Evolutionary conservation across 2,329 filamentous ascomycete species (phyloP), one percentile per base, ranked within the genome.

Genomic region (Xylariales sp.): DNA sequence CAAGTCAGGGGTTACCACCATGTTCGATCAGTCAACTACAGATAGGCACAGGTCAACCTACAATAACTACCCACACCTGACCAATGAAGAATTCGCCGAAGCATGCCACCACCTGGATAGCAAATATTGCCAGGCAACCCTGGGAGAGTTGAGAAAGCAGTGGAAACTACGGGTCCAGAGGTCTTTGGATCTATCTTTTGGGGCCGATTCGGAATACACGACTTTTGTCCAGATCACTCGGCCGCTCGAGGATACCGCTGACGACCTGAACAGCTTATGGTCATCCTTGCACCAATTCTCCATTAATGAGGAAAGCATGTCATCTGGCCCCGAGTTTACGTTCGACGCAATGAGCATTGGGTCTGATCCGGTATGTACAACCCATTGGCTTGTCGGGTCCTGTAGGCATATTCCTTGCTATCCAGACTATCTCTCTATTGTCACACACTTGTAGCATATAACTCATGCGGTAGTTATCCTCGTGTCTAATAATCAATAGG

Each of bases 81-180:
- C 62, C 10, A 52, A 62, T 10, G 70, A 77, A 28, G 82, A 87
- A 53, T 88, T 88, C 46, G 61, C 74, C 37, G 71, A 78, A 52
- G 76, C 72, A 38, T 87, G 83, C 57, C 75, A 82, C 49, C 66
- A 74, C 38, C 66, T 83, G 16, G 78, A 83, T 45, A 65, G 70
- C 25, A 68, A 59, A 44, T 83, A 83, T 56, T 68, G 73, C 40
- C 73, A 68, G 53, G 78, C 73, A 38, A 78, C 64, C 23, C 63
- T 81, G 4, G 81, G 77, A 3, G 65, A 69, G 6, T 51, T 74
- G 25, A 70, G 77, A 40, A 65, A 61, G 44, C 63, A 65, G 41
- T 81, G 77, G 71, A 76, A 72, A 50, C 62, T 82, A 40, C 62
- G 66, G 38, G 62, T 70, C 34, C 74, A 70, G 57, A 72, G 63